phyloP scores from a whole-genome alignment of 305 asterid species.

The Ajuga reptans region DNA sequence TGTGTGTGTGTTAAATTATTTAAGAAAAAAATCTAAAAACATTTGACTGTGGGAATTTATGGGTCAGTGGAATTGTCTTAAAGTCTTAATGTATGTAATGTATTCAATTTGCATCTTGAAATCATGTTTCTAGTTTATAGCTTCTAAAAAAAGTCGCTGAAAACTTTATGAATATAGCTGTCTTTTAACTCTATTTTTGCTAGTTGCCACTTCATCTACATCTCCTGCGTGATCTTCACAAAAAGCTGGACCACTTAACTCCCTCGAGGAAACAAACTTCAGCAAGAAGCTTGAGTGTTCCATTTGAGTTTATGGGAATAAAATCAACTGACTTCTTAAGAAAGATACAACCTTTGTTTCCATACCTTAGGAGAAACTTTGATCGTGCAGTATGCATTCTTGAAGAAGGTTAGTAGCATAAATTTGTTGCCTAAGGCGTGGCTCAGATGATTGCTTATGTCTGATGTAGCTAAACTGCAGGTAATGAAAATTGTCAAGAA shows the following conservation, averaged over 20 bases:
- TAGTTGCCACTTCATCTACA: conserved; percentile 76
- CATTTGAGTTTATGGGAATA: conserved; percentile 40
- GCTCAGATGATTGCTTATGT: conserved; percentile 8
- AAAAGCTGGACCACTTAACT: conserved; percentile 50
- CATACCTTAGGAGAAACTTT: conserved; percentile 49
- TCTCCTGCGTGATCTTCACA: conserved; percentile 70
- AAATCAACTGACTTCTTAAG: conserved; percentile 37
- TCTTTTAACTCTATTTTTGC: conserved; percentile 22
- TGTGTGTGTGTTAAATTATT: too few relatives aligned
- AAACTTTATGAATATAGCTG: neutral
- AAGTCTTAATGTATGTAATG: neutral
- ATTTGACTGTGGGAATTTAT: conserved; percentile 1
- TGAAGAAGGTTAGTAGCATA: conserved; percentile 45
- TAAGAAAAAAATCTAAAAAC: neutral
- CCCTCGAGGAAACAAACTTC: conserved; percentile 45
- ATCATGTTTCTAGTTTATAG: conserved; percentile 15
- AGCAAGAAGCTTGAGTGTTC: conserved; percentile 32
- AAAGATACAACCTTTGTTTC: conserved; percentile 51
- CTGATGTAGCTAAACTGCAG: conserved; percentile 37
- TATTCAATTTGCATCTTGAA: conserved; percentile 8
- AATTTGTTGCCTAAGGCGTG: conserved; percentile 18
- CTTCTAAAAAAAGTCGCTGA: neutral
- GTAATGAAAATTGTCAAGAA: conserved; percentile 59
- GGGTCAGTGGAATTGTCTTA: neutral
- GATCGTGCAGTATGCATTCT: conserved; percentile 47